A percentile compares a stretch with the other conserved stretches of the same genome.
Conservation (phyloP, 2,329 filamentous ascomycete genomes). For the Amesomyces nigricolor region DNA sequence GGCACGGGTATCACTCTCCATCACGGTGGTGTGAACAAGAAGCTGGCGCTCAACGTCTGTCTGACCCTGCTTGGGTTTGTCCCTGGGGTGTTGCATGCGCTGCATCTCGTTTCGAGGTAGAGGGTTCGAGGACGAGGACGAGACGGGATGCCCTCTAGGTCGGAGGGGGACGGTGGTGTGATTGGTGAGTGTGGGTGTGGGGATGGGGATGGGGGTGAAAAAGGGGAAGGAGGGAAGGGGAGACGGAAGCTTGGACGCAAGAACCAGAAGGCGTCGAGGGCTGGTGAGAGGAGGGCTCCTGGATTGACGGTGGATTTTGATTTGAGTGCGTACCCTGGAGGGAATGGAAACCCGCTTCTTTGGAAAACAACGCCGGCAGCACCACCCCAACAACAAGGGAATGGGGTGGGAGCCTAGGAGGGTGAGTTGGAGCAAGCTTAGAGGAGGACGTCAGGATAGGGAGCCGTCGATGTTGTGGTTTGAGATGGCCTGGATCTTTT, state of each 20-base stretch:
- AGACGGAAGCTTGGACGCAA: not conserved
- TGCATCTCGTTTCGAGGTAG: conserved; percentile 11
- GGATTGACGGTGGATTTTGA: not conserved
- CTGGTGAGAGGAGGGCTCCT: not conserved
- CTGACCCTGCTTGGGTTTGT: conserved; percentile 13
- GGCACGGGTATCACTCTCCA: too few species aligned
- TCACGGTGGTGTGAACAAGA: not conserved
- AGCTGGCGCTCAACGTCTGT: not conserved
- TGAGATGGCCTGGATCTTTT: too few species aligned
- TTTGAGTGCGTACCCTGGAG: not conserved
- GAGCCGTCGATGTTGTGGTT: too few species aligned
- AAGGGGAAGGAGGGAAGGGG: not conserved
- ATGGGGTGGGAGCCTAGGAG: too few species aligned
- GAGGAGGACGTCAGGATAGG: too few species aligned
- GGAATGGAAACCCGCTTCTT: not conserved
- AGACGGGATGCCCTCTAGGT: not conserved
- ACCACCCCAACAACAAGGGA: too few species aligned
- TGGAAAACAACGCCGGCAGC: too few species aligned
- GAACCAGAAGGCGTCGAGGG: not conserved
- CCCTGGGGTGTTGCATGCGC: conserved; percentile 11
- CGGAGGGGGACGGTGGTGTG: not conserved
- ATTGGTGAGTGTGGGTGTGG: not conserved
- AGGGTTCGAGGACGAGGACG: not conserved
- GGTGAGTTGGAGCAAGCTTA: too few species aligned
- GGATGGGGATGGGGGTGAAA: not conserved